phyloP scores from a whole-genome alignment of 2,329 filamentous ascomycete species.

The Orbilia brochopaga region DNA sequence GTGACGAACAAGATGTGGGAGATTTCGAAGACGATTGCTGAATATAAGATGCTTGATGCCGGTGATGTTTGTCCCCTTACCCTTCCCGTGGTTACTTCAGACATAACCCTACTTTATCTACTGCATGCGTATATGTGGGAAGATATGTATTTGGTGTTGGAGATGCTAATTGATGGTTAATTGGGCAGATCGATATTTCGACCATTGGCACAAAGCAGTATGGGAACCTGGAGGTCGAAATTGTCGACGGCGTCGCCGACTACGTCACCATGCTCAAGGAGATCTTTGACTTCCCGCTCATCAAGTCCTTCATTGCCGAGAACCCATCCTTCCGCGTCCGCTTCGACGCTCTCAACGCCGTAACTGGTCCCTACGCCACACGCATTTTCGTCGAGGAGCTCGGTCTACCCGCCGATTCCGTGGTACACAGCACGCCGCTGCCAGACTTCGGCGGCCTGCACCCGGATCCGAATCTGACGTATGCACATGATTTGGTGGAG shows the following conservation, averaged over 20 bases:
- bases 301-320: conserved; percentile 86
- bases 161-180: not conserved
- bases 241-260: conserved; percentile 90
- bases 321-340: conserved; percentile 95
- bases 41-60: conserved; percentile 89
- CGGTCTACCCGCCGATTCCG: conserved; percentile 75
- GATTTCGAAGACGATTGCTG: conserved; percentile 83
- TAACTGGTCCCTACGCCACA: conserved; percentile 92
- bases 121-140: too few species aligned
- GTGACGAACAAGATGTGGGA: conserved; percentile 99
- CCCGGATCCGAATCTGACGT: conserved; percentile 96
- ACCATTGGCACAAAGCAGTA: conserved; percentile 84
- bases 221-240: conserved; percentile 86
- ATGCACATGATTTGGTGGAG: conserved; percentile 92
- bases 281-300: conserved; percentile 96
- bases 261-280: conserved; percentile 96
- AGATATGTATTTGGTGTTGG: not conserved
- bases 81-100: too few species aligned
- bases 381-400: conserved; percentile 96
- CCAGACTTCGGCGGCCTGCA: conserved; percentile 97
- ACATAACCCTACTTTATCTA: too few species aligned
- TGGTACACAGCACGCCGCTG: conserved; percentile 88
- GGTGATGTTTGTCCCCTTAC: conserved; percentile 67
- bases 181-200: conserved; percentile 67
- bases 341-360: conserved; percentile 91